Base-by-base conservation (phyloP, 768 basidiomycete species). In the Podaxis pistillaris region DNA sequence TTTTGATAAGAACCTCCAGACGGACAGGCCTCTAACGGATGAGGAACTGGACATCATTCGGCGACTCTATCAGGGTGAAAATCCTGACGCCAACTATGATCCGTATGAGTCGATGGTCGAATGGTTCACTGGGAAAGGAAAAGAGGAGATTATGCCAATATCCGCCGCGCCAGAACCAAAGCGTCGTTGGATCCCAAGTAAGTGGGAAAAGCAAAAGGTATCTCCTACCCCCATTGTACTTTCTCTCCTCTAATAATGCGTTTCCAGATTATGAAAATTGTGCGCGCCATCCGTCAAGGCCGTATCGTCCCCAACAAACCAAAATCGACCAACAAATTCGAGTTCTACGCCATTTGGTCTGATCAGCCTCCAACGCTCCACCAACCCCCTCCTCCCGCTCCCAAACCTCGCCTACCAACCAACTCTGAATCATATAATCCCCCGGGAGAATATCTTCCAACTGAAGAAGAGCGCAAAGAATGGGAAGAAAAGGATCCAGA, bases 201-300 rank as follows among this genome's bases (percentile, higher is more conserved):
- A 96, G 79, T 99, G 97, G 97, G 97, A 98, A 77, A 98, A 97
- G 76, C 89, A 97, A 83, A 99, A 99, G 86, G 96, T 94, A 69
- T 44, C 3, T 46, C 22, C 36, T n/a, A 15, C n/a, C 54, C 13
- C 38, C 50, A 17, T 37, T 53, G n/a, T 17, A 1, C 26, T 36
- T 9, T 2, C 36, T 19, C 44, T 28, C 24, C 65, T 41, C 37
- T 52, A 36, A 30, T 11, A 38, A 56, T 41, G 46, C 64, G 58
- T n/a, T 26, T 60, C 52, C 56, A 97, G 96, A 87, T 99, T 67
- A 96, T 99, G 94, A 99, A 98, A 84, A 98, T 98, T 64, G 96
- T 99, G 64, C 94, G 96, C 52, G 96, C 96, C 4, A 98, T 99
- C 70, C 88, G 97, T 8, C 89, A 95, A 80, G 97, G 97, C 37